Evolutionary conservation across 768 basidiomycete genomes (phyloP), one percentile per base, ranked within the genome.

Genomic region (Tephrocybe sp.): DNA sequence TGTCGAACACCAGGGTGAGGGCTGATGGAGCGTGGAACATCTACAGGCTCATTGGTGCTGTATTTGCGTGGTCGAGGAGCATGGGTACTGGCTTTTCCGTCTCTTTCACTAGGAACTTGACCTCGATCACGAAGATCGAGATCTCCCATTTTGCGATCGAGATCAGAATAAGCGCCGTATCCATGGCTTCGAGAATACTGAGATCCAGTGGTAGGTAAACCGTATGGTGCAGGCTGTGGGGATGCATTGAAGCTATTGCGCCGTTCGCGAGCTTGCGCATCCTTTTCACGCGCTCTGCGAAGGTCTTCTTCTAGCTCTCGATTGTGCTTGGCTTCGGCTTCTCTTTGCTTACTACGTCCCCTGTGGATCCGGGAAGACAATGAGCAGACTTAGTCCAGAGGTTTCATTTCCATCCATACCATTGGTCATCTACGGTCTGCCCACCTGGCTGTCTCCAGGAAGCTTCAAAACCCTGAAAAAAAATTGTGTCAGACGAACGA

Each of bases 301-400:
- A 80, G 67, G n/a, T 83, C 80, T 31, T 72, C 71, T 54, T 83
- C 82, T 50, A 77, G 74, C 50, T 77, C 78, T 42, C 79, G 82
- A 27, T 78, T 76, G 12, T 69, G 69, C 50, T 67, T 74, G 15
- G 65, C 58, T 52, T 75, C 75, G 23, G 39, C 43, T 60, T 78
- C 76, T 52, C 70, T 70, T 55, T 62, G 74, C 47, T 77, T 75
- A 18, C 69, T 64, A 27, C 68, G 69, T 58, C 74, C 71, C 80
- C 82, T 83, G 46, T 36, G 45, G 21, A 21, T 29, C 5, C 6
- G 11, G 11, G 27, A 29, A 29, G 27, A 29, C 27, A 29, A 50
- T 30, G 15, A 47, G 22, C 40, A 37, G 22, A 49, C 33, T 49
- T 36, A 30, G 18, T 42, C 48, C 45, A 24, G 42, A 29, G 30